Base-by-base conservation (phyloP, 768 basidiomycete genomes). In the Piloderma croceum region DNA sequence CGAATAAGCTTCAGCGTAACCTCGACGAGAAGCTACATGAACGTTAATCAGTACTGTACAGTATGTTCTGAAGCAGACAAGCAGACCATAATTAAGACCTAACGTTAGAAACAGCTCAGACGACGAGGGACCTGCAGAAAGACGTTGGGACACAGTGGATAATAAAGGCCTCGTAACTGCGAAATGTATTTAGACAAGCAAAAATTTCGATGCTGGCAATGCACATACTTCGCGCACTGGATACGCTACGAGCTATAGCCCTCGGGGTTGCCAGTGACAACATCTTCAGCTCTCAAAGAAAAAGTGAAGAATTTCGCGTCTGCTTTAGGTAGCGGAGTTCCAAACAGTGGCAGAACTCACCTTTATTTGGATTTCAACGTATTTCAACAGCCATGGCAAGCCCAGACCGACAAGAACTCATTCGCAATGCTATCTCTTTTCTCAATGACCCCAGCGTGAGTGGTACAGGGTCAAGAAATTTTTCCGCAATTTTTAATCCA, bases 391-490 rank as follows among this genome's bases (percentile, higher is more conserved):
- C 15, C 9, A 77, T 77, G 73, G 56, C 67, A 44, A 57, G 69
- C 35, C 58, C 74, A 51, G 79, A 85, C 55, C 74, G 83, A 56
- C 72, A 75, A 51, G 86, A 91, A 36, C 73, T 90, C 46, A 56
- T 94, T 39, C 76, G 73, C 31, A 89, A 83, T 67, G 92, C 92
- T 0, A 77, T 94, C 46, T 68, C 76, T 1, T 94, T 96, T 61
- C 74, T 96, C 39, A 68, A 70, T n/a, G 91, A 94, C 60, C 80
- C 84, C 35, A 86, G 86, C 65, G 91, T 82, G 50, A 38, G 63
- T 56, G 7, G 6, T 6, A 32, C 21, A n/a, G 33, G 27, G 7
- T 29, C n/a, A 5, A 39, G 6, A 3, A 24, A 18, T 3, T 7
- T 6, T 3, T 4, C 7, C 3, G 42, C 13, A 15, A 38, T 41